phyloP scores from a whole-genome alignment of 2,329 filamentous ascomycete species.

The Paraphaeosphaeria minitans region DNA sequence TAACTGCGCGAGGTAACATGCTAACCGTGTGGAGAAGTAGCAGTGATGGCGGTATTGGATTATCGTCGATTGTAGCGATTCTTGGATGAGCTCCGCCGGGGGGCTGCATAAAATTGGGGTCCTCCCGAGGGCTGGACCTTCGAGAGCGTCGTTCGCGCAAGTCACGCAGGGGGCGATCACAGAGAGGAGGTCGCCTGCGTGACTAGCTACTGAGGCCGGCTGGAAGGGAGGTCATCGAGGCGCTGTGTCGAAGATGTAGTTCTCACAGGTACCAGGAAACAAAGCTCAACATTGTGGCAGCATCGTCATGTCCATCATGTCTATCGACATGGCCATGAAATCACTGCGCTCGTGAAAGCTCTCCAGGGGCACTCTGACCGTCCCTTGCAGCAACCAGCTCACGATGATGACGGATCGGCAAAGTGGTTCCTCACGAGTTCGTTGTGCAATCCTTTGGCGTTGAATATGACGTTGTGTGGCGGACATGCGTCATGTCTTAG shows the following conservation, averaged over 20 bases:
- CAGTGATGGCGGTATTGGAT: slow-evolving; percentile 14
- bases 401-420: background rate
- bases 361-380: background rate
- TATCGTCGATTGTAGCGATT: slow-evolving; percentile 24
- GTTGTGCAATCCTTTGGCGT: background rate
- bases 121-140: slow-evolving; percentile 1
- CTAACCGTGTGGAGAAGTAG: slow-evolving; percentile 10
- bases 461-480: slow-evolving; percentile 6
- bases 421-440: background rate
- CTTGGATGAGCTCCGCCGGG: slow-evolving; percentile 7
- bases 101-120: background rate
- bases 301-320: no score
- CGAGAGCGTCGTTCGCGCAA: background rate
- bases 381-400: background rate
- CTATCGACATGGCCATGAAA: no score
- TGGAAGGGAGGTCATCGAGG: background rate
- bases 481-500: slow-evolving; percentile 17
- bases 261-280: background rate
- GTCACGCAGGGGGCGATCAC: slow-evolving; percentile 2
- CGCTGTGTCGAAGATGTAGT: background rate
- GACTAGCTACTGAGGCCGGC: background rate
- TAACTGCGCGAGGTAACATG: slow-evolving; percentile 4
- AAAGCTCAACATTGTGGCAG: background rate
- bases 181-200: background rate
- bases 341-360: background rate